phyloP scores from a whole-genome alignment of 2,329 filamentous ascomycete species.

The Colletotrichum sp. region DNA sequence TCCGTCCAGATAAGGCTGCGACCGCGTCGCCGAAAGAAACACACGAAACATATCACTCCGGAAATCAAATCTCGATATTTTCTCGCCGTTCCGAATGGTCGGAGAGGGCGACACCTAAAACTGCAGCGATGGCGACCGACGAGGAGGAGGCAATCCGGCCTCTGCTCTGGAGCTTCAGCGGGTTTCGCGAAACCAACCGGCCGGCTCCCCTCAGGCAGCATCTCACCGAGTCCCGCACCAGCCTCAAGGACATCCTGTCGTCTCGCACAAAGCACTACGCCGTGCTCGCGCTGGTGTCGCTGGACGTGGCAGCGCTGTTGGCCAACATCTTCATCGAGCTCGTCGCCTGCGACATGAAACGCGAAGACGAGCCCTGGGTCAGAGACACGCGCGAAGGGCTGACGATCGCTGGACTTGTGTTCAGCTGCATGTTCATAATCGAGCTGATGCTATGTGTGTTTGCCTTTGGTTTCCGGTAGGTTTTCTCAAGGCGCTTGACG shows the following conservation, averaged over 20 bases:
- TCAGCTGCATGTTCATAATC: slow-evolving; percentile 68
- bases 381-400: slow-evolving; percentile 42
- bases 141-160: slow-evolving; percentile 11
- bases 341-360: slow-evolving; percentile 51
- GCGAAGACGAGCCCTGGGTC: slow-evolving; percentile 47
- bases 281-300: slow-evolving; percentile 46
- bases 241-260: slow-evolving; percentile 11
- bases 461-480: slow-evolving; percentile 65
- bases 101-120: background rate
- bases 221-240: slow-evolving; percentile 11
- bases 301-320: slow-evolving; percentile 51
- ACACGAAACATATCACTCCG: background rate
- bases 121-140: slow-evolving; percentile 10
- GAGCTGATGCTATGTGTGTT: slow-evolving; percentile 65
- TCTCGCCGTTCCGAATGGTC: background rate
- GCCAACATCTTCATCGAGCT: slow-evolving; percentile 54
- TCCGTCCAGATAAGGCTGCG: background rate
- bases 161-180: slow-evolving; percentile 17
- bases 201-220: slow-evolving; percentile 14
- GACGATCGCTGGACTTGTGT: slow-evolving; percentile 58
- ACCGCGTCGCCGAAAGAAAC: background rate
- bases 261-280: slow-evolving; percentile 50
- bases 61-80: background rate
- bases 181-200: slow-evolving; percentile 14
- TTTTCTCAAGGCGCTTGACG: slow-evolving; percentile 11